Percentiles rank a stretch among this genome's conserved stretches.
Conservation (phyloP, 2,329 filamentous ascomycete genomes). For the Elsinoe arachidis region DNA sequence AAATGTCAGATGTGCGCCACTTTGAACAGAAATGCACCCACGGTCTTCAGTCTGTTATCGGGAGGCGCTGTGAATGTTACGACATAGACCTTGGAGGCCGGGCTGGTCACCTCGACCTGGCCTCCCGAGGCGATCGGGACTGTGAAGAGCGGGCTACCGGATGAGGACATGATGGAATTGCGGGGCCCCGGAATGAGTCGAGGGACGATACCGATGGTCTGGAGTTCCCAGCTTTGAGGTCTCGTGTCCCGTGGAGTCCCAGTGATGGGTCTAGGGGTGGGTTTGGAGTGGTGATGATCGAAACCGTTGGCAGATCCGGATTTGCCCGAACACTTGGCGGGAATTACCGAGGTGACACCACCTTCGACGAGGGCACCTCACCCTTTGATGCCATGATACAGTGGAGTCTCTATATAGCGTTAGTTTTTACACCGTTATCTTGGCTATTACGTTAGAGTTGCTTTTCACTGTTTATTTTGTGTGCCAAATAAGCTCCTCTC, state of each 20-base stretch:
- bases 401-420: too few species aligned
- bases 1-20: background rate
- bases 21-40: too few species aligned
- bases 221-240: background rate
- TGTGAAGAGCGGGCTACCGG: conserved; percentile 21
- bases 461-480: too few species aligned
- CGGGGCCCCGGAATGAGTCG: background rate
- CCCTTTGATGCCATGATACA: too few species aligned
- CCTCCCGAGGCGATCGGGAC: conserved; percentile 22
- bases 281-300: background rate
- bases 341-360: background rate
- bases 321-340: background rate
- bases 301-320: background rate
- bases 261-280: background rate
- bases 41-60: conserved; percentile 66
- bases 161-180: background rate
- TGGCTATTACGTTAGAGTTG: too few species aligned
- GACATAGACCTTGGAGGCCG: conserved; percentile 56
- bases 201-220: background rate
- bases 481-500: too few species aligned
- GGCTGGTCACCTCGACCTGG: conserved; percentile 51
- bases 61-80: conserved; percentile 62
- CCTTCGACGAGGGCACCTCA: too few species aligned
- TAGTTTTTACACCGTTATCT: too few species aligned
- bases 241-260: background rate